Percentiles rank a stretch among this genome's conserved stretches.
Evolutionary conservation across 345 rosid species (phyloP).

Genomic region (Aurinia saxatilis): DNA sequence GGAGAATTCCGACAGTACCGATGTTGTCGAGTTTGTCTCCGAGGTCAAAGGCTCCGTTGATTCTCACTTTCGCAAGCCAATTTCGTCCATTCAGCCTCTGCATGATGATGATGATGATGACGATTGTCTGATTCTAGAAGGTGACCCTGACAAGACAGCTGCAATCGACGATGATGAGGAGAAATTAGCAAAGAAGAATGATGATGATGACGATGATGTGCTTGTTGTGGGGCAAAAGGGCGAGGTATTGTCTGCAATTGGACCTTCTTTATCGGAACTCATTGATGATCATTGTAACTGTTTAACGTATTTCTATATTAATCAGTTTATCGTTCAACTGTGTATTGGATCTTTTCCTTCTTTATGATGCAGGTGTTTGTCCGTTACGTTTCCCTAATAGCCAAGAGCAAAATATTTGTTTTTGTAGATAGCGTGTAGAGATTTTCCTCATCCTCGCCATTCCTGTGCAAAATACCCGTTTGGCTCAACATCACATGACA

Average conservation of each 20-base stretch:
- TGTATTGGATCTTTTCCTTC: not conserved
- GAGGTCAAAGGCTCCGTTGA: slow-evolving; percentile 3
- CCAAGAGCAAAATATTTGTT: not conserved
- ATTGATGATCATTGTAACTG: too few relatives aligned
- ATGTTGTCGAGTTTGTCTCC: slow-evolving; percentile 15
- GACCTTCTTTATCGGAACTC: too few relatives aligned
- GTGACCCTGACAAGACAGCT: slow-evolving; percentile 22
- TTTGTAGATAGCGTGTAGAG: slow-evolving; percentile 85
- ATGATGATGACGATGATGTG: slow-evolving; percentile 22
- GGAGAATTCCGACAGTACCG: slow-evolving; percentile 15
- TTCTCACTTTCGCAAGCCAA: slow-evolving; percentile 11
- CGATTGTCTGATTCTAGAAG: slow-evolving; percentile 29
- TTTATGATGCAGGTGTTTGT: slow-evolving; percentile 7
- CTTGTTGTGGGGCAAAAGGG: slow-evolving; percentile 30
- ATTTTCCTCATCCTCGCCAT: slow-evolving; percentile 83
- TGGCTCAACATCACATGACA: slow-evolving; percentile 47
- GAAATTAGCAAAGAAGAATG: not conserved
- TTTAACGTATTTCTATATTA: too few relatives aligned
- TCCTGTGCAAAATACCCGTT: slow-evolving; percentile 60
- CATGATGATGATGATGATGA: slow-evolving; percentile 7
- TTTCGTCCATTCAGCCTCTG: not conserved
- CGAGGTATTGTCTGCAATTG: slow-evolving; percentile 19
- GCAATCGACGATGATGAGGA: not conserved
- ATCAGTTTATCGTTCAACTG: not conserved
- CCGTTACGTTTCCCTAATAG: not conserved